Evolutionary conservation across 352 stramenopile species (phyloP).

Genomic region (Pythium grandisporangium): DNA sequence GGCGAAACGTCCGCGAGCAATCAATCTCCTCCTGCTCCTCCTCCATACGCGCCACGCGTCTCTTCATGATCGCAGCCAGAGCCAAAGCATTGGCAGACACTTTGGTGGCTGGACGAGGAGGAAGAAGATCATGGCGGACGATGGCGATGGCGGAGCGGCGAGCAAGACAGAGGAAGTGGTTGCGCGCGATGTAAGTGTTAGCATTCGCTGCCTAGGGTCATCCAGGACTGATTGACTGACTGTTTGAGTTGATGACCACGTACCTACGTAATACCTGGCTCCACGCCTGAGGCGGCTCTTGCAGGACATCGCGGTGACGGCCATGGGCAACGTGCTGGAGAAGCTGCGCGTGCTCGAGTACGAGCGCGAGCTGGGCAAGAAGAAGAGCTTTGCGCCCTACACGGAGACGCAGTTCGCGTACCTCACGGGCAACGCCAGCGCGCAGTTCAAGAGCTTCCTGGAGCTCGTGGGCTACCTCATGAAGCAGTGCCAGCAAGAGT

Average conservation of each 20-base stretch:
- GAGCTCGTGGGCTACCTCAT: constrained; percentile 65
- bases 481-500: constrained; percentile 70
- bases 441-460: constrained; percentile 76
- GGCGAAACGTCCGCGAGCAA: too few species aligned
- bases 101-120: too few species aligned
- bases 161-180: constrained; percentile 9
- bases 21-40: too few species aligned
- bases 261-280: too few species aligned
- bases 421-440: constrained; percentile 42
- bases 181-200: constrained; percentile 19
- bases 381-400: constrained; percentile 63
- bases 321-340: constrained; percentile 80
- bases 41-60: too few species aligned
- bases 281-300: too few species aligned
- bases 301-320: constrained; percentile 65
- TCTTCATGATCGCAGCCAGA: not conserved
- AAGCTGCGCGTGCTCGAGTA: constrained; percentile 78
- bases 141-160: constrained; percentile 16
- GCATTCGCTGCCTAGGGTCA: too few species aligned
- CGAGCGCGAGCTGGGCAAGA: constrained; percentile 62
- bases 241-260: too few species aligned
- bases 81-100: too few species aligned
- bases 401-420: constrained; percentile 69
- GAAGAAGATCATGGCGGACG: constrained; percentile 16
- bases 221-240: too few species aligned